Base-by-base conservation (phyloP, 176 grass and related monocot species). In the Triticum monococcum region DNA sequence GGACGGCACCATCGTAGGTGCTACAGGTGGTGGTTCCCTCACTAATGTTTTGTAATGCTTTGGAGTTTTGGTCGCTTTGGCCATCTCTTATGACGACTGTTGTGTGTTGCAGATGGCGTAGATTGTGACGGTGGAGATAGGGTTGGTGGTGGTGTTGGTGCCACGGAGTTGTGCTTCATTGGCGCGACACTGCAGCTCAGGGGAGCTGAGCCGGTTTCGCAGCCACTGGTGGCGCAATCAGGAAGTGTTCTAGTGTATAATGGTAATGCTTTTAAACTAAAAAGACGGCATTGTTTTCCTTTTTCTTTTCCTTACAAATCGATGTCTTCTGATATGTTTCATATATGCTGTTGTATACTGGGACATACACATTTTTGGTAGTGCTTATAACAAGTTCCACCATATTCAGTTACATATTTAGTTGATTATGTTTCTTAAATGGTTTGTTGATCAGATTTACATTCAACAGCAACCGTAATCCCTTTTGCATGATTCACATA, bases 201-300 rank as follows among this genome's bases (percentile, higher is more conserved):
- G 85, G 90, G 96, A 76, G 60, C 79, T 82, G 87, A 81, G 79
- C 65, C 79, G 8, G 74, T 96, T 84, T 86, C 50, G 14, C 96
- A 96, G 88, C 96, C 96, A 0, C 45, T 91, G 26, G 75, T 90
- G 22, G 78, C 83, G 57, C 54, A 77, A 50, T 90, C 75, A 40
- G 90, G 94, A 85, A 98, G 77, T 81, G 84, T 98, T 87, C 85
- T 98, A 74, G 82, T 96, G 65, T 98, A 92, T 71, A 98, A 98
- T 84, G 96, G 96, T 98, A 92, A 82, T 75, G 45, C 74, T 73
- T 17, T 62, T 63, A 37, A 81, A 11, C 22, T 68, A 37, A 64
- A 64, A 72, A 45, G 7, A 9, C 26, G 14, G 23, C 28, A 20
- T 1, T 26, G 18, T 23, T 46, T 57, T 30, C 8, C 18, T 5